These are phyloP conservation scores for Didymella lethalis DNA, from an alignment of 2,329 filamentous ascomycete genomes.

Conservation along the genomic window DNA sequence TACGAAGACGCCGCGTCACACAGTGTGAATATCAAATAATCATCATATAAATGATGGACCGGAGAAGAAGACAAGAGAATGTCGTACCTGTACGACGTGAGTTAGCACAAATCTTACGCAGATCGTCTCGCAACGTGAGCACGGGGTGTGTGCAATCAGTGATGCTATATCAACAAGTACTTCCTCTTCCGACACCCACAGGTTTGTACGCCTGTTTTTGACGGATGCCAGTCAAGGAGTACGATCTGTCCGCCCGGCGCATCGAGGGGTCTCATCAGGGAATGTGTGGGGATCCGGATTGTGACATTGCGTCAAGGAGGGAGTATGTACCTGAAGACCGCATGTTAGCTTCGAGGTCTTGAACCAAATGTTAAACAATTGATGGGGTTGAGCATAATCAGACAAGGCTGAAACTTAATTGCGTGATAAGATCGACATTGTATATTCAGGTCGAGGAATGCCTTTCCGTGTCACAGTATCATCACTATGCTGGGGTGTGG, in stretches of 20 bases:
- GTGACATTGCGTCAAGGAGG: slow-evolving; percentile 23
- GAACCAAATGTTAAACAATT: slow-evolving; percentile 22
- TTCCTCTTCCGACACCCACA: slow-evolving; percentile 62
- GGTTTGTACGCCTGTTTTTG: slow-evolving; percentile 70
- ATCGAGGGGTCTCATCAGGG: slow-evolving; percentile 69
- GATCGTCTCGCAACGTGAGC: slow-evolving; percentile 11
- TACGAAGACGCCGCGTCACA: slow-evolving; percentile 65
- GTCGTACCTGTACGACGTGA: slow-evolving; percentile 44
- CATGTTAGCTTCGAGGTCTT: slow-evolving; percentile 38
- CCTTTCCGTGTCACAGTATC: slow-evolving; percentile 70
- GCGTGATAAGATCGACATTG: slow-evolving; percentile 68
- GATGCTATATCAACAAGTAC: slow-evolving; percentile 75
- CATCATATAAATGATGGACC: slow-evolving; percentile 65
- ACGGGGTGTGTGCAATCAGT: slow-evolving; percentile 59
- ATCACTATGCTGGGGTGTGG: slow-evolving; percentile 59
- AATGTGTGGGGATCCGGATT: slow-evolving; percentile 17
- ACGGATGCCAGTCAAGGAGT: slow-evolving; percentile 60
- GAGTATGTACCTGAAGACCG: slow-evolving; percentile 44
- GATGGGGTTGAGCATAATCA: slow-evolving; percentile 54
- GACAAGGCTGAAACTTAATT: slow-evolving; percentile 75
- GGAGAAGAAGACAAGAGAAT: slow-evolving; percentile 43
- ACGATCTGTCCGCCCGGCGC: slow-evolving; percentile 74
- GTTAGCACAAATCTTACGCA: slow-evolving; percentile 24
- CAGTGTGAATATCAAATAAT: slow-evolving; percentile 73
- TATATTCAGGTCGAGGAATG: slow-evolving; percentile 73